These are phyloP conservation scores for Colletotrichum sp. DNA, from an alignment of 2,329 filamentous ascomycete genomes.

Conservation along the genomic window DNA sequence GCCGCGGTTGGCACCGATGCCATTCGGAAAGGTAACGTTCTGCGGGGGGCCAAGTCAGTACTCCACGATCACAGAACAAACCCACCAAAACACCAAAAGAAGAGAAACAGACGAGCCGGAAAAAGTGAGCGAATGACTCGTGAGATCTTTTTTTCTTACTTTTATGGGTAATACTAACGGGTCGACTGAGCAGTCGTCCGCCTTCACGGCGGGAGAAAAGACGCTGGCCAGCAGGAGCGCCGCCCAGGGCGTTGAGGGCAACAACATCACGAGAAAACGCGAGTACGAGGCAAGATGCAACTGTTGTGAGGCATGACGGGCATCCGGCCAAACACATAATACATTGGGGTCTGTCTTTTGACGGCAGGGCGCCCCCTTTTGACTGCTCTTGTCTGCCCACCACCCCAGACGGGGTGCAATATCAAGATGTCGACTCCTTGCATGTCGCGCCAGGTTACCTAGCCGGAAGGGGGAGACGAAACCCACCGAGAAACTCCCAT, in stretches of 20 bases:
- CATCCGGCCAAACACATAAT: neutral
- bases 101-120: neutral
- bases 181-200: conserved; percentile 9
- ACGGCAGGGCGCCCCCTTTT: conserved; percentile 12
- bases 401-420: conserved; percentile 3
- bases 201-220: conserved; percentile 2
- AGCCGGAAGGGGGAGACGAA: conserved; percentile 3
- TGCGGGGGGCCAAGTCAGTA: conserved; percentile 2
- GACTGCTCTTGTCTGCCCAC: neutral
- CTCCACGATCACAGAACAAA: neutral
- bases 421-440: conserved; percentile 9
- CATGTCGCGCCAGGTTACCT: neutral
- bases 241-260: conserved; percentile 8
- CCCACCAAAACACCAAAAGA: neutral
- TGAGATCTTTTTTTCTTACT: neutral
- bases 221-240: conserved; percentile 18
- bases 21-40: conserved; percentile 21
- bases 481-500: conserved; percentile 6
- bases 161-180: conserved; percentile 19
- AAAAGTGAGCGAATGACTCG: conserved; percentile 3
- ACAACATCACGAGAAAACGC: conserved; percentile 16
- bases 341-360: neutral
- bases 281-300: neutral
- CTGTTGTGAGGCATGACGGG: conserved; percentile 15
- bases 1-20: conserved; percentile 20